Conservation (phyloP, 148 eudicot species). For the Amaranthus palmeri region DNA sequence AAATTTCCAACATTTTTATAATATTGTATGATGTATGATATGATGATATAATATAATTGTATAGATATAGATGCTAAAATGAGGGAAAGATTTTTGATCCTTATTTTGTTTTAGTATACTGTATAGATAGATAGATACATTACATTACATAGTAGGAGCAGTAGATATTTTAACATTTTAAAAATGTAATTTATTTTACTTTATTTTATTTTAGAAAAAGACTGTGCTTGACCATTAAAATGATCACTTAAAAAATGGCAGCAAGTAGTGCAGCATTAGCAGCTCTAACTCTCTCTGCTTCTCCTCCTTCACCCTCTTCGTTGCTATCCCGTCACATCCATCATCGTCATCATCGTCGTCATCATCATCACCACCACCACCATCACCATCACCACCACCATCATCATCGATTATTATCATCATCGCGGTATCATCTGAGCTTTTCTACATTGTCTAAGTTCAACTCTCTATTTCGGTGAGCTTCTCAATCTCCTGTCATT, state of each 20-base stretch:
- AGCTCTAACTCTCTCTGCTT: not conserved
- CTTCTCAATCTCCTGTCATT: not conserved
- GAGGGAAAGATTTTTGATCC: too few species aligned
- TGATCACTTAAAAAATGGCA: not conserved
- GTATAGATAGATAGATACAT: too few species aligned
- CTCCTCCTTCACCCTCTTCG: constrained; percentile 10
- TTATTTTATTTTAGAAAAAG: too few species aligned
- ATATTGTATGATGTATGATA: too few species aligned
- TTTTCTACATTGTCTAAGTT: constrained; percentile 6
- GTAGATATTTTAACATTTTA: too few species aligned
- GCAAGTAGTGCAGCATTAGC: not conserved
- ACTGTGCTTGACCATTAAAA: too few species aligned
- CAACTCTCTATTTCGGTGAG: not conserved
- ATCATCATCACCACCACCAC: not conserved
- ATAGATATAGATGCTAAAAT: too few species aligned
- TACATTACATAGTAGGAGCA: too few species aligned
- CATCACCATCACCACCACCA: not conserved
- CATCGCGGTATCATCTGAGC: not conserved
- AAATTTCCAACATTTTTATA: too few species aligned
- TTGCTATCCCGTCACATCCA: not conserved
- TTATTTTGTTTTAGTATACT: too few species aligned
- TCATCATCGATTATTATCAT: not conserved
- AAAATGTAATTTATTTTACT: too few species aligned
- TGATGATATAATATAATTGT: too few species aligned
- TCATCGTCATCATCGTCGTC: not conserved